phyloP scores from a whole-genome alignment of 2,329 filamentous ascomycete genomes.

The Calonectria hawksworthii region DNA sequence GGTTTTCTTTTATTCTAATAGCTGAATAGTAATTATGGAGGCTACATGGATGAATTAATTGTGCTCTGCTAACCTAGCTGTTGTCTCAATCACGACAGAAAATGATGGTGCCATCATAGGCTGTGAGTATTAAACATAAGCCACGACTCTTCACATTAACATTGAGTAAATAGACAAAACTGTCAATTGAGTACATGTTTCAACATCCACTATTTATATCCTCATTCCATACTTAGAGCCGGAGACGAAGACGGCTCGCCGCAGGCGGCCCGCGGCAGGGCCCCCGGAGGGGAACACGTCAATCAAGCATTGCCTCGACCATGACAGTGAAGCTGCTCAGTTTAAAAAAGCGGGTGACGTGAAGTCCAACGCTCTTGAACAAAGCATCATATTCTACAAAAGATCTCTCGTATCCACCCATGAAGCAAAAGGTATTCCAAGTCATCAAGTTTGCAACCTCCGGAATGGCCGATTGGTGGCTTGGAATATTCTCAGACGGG shows the following conservation, averaged over 20 bases:
- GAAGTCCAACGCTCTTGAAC: background rate
- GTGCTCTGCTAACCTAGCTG: background rate
- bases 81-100: background rate
- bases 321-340: background rate
- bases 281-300: background rate
- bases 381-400: background rate
- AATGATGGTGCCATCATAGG: background rate
- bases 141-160: too few relatives aligned
- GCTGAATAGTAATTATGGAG: background rate
- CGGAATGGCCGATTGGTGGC: background rate
- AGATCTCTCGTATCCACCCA: background rate
- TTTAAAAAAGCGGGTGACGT: background rate
- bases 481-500: background rate
- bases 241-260: background rate
- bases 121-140: background rate
- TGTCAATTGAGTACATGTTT: background rate
- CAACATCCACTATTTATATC: background rate
- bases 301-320: background rate
- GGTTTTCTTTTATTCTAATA: too few relatives aligned
- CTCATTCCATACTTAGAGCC: background rate
- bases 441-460: background rate
- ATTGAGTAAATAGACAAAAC: too few relatives aligned
- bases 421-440: background rate
- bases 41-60: background rate
- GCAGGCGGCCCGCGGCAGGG: too few relatives aligned